phyloP scores from a whole-genome alignment of 768 basidiomycete species.

The Auricularia heimuer region DNA sequence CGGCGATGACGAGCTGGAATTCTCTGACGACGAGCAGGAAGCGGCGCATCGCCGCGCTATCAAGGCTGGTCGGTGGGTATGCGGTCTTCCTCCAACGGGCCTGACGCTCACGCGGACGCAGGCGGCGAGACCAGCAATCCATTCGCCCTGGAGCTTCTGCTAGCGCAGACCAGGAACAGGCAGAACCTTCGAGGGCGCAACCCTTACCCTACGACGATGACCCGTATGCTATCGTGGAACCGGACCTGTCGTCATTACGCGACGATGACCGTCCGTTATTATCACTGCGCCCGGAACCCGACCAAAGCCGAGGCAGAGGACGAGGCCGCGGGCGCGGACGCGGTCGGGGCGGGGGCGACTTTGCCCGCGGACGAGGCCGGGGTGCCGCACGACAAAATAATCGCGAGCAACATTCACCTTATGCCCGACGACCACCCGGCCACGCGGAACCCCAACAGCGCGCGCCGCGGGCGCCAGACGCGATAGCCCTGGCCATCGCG shows the following conservation, averaged over 20 bases:
- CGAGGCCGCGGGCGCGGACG: conserved; percentile 18
- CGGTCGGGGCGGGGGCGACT: conserved; percentile 14
- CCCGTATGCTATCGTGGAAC: background rate
- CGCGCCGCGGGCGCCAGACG: conserved; percentile 25
- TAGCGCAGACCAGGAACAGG: conserved; percentile 3
- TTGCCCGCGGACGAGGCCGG: conserved; percentile 20
- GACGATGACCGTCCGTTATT: background rate
- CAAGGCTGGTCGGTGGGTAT: conserved; percentile 43
- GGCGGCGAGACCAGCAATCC: background rate
- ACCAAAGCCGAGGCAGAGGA: conserved; percentile 13
- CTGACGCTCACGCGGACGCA: background rate
- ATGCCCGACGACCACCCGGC: background rate
- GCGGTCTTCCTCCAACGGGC: background rate
- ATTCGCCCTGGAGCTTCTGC: background rate
- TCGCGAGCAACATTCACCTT: background rate
- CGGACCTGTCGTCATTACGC: background rate
- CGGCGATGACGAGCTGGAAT: conserved; percentile 81
- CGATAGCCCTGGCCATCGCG: conserved; percentile 39
- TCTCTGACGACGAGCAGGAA: conserved; percentile 92
- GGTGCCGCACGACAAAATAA: conserved; percentile 8
- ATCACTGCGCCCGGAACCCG: background rate
- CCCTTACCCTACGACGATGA: background rate
- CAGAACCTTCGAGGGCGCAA: background rate
- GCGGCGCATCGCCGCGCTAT: conserved; percentile 52
- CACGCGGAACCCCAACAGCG: conserved; percentile 12